Evolutionary conservation across 148 eudicot species (phyloP).

Genomic region (Camellia lanceoleosa): DNA sequence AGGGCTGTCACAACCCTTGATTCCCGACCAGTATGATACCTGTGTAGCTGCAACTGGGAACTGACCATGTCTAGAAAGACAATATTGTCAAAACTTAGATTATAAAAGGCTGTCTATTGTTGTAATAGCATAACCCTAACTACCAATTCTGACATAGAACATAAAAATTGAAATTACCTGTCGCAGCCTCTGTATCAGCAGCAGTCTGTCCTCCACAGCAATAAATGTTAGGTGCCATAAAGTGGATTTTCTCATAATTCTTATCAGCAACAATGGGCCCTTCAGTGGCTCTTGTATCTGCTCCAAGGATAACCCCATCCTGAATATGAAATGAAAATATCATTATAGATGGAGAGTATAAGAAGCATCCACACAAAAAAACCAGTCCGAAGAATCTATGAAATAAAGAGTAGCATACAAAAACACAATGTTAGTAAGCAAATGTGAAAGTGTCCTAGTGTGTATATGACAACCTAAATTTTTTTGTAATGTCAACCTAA

Average conservation of each 20-base stretch:
- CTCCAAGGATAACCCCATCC: conserved; percentile 98
- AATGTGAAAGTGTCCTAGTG: too few relatives aligned
- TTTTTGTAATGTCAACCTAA: too few relatives aligned
- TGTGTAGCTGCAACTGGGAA: conserved; percentile 84
- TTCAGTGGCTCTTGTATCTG: conserved; percentile 90
- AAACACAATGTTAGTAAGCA: not conserved
- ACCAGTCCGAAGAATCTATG: not conserved
- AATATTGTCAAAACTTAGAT: not conserved
- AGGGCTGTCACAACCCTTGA: conserved; percentile 93
- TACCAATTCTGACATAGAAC: not conserved
- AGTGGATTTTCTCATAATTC: conserved; percentile 92
- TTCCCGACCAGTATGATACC: conserved; percentile 84
- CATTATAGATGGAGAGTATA: not conserved
- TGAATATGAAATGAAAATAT: conserved; percentile 25
- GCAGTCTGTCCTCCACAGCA: conserved; percentile 99
- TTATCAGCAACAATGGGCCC: conserved; percentile 93
- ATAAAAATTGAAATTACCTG: conserved; percentile 47
- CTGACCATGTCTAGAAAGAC: conserved; percentile 72
- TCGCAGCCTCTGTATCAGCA: conserved; percentile 97
- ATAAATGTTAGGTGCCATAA: conserved; percentile 94
- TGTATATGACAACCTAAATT: too few relatives aligned
- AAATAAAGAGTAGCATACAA: not conserved
- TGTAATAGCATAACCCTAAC: not conserved
- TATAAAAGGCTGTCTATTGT: not conserved
- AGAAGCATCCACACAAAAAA: not conserved